phyloP scores from a whole-genome alignment of 2,329 filamentous ascomycete species.

The Penicillium capsulatum region DNA sequence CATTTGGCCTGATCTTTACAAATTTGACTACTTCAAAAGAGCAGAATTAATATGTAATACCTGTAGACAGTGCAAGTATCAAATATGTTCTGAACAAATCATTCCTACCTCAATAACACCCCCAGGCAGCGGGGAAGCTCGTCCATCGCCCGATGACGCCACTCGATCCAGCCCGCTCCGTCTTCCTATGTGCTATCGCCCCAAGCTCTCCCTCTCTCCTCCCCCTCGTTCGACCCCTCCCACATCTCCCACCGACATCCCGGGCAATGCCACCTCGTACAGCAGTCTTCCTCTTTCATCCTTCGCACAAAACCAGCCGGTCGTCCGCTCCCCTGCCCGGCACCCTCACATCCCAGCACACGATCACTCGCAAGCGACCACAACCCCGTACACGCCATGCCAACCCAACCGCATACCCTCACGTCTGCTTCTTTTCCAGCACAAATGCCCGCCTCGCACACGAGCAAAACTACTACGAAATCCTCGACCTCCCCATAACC shows the following conservation, averaged over 20 bases:
- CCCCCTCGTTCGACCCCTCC: conserved; percentile 3
- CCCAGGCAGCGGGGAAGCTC: too few species aligned
- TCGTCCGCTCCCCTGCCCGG: conserved; percentile 3
- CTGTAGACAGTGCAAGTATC: too few species aligned
- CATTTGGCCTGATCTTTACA: too few species aligned
- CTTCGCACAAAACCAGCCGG: conserved; percentile 2
- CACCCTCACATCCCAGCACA: conserved; percentile 1
- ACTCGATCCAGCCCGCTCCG: conserved; percentile 6
- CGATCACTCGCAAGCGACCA: conserved; percentile 9
- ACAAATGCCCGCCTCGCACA: conserved; percentile 35
- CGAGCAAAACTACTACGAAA: conserved; percentile 71
- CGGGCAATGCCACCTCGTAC: conserved; percentile 24
- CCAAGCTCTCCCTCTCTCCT: conserved; percentile 2
- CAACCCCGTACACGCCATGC: conserved; percentile 4
- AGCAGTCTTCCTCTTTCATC: conserved; percentile 11
- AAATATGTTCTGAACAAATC: background rate
- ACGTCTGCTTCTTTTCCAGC: conserved; percentile 39
- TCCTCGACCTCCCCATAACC: conserved; percentile 64
- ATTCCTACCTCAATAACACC: background rate
- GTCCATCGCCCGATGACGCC: conserved; percentile 14
- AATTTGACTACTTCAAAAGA: too few species aligned
- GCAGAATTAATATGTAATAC: too few species aligned
- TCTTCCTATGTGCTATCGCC: background rate
- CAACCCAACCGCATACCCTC: background rate
- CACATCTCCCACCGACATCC: conserved; percentile 1